Conservation (phyloP, 192 early-diverging fungal genomes). For the Podila minutissima region DNA sequence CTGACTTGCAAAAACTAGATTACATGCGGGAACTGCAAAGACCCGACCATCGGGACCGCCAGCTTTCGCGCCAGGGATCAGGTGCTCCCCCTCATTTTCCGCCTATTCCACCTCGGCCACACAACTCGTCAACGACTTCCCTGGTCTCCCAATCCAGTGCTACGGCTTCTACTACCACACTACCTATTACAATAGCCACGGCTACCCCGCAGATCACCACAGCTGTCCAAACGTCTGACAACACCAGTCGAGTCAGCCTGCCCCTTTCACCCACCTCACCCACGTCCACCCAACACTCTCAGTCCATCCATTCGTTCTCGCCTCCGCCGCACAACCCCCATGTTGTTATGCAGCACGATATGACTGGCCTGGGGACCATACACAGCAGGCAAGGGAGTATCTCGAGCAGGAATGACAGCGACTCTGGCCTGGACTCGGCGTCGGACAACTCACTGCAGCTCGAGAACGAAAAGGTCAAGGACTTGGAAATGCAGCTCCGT, state of each 20-base stretch:
- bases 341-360: neutral
- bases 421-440: neutral
- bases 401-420: neutral
- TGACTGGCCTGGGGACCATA: neutral
- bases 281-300: neutral
- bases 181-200: too few species aligned
- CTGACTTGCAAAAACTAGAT: neutral
- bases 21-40: neutral
- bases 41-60: neutral
- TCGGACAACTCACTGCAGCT: neutral
- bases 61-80: neutral
- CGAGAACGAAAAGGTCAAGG: slow-evolving; percentile 24
- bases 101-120: neutral
- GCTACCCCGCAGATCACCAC: neutral
- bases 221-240: neutral
- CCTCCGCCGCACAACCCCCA: neutral
- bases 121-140: neutral
- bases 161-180: neutral
- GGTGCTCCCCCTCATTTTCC: neutral
- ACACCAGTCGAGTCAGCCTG: neutral
- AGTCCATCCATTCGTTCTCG: neutral
- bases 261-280: neutral
- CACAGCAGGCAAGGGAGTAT: neutral
- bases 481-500: slow-evolving; percentile 14
- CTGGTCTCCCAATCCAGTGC: neutral